These are phyloP conservation scores for Hypoxylon sp. DNA, from an alignment of 2,329 filamentous ascomycete genomes.

Conservation along the genomic window DNA sequence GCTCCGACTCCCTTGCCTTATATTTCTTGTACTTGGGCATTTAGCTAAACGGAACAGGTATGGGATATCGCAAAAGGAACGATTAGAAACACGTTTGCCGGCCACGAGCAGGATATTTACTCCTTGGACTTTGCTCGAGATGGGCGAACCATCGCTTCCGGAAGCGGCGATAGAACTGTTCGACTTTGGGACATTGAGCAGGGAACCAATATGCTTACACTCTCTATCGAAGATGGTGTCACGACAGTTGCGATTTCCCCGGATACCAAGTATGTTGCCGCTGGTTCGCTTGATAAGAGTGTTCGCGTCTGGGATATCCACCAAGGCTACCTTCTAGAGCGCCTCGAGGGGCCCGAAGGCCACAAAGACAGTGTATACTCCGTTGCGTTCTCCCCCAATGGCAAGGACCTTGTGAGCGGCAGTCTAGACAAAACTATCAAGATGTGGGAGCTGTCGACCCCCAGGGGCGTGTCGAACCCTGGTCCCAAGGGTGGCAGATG, in stretches of 20 bases:
- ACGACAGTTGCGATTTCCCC: slow-evolving; percentile 98
- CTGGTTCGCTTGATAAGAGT: slow-evolving; percentile 96
- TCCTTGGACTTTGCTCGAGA: slow-evolving; percentile 95
- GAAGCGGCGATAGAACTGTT: slow-evolving; percentile 93
- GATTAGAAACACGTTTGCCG: slow-evolving; percentile 94
- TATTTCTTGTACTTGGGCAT: background rate
- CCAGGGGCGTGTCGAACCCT: slow-evolving; percentile 74
- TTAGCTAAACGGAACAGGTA: slow-evolving; percentile 67
- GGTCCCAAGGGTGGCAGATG: slow-evolving; percentile 89
- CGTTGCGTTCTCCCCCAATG: slow-evolving; percentile 94
- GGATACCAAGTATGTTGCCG: slow-evolving; percentile 92
- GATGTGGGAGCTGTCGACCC: slow-evolving; percentile 93
- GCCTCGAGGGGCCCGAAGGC: slow-evolving; percentile 90
- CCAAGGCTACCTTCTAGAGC: slow-evolving; percentile 87
- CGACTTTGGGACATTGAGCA: slow-evolving; percentile 96
- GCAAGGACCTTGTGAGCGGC: slow-evolving; percentile 92
- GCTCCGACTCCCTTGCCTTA: background rate
- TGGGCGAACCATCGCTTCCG: slow-evolving; percentile 93
- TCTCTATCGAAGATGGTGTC: slow-evolving; percentile 96
- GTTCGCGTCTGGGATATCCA: slow-evolving; percentile 96
- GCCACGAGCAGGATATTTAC: slow-evolving; percentile 99
- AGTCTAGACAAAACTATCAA: slow-evolving; percentile 98
- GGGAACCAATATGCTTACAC: slow-evolving; percentile 82
- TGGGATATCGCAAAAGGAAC: slow-evolving; percentile 90
- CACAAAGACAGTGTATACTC: slow-evolving; percentile 98